These are phyloP conservation scores for Pythium phragmiticola DNA, from an alignment of 352 stramenopile species.

Conservation along the genomic window DNA sequence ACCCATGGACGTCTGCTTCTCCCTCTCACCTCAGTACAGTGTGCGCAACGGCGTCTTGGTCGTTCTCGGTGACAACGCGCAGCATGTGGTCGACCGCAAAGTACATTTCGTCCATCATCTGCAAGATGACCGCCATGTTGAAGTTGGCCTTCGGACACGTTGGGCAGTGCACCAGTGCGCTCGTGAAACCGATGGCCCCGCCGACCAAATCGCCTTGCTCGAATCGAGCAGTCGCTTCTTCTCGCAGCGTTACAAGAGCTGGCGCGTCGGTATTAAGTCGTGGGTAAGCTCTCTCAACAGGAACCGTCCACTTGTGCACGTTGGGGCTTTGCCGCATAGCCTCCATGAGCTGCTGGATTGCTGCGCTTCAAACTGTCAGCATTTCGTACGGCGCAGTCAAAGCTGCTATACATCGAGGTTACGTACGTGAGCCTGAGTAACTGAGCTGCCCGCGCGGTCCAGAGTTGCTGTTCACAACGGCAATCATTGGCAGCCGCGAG, in stretches of 20 bases:
- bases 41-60: slow-evolving; percentile 74
- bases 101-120: slow-evolving; percentile 66
- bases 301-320: neutral
- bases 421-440: neutral
- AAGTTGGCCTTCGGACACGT: slow-evolving; percentile 68
- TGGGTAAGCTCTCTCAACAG: neutral
- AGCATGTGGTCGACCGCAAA: slow-evolving; percentile 70
- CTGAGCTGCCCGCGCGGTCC: neutral
- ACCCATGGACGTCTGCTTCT: neutral
- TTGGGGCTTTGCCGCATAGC: slow-evolving; percentile 1
- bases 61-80: slow-evolving; percentile 58
- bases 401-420: neutral
- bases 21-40: slow-evolving; percentile 59
- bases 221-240: slow-evolving; percentile 42
- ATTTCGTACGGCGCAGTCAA: neutral
- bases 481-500: slow-evolving; percentile 7
- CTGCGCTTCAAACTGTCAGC: neutral
- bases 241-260: slow-evolving; percentile 42
- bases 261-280: neutral
- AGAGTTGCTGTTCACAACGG: neutral
- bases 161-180: slow-evolving; percentile 46
- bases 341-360: slow-evolving; percentile 2
- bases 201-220: slow-evolving; percentile 52
- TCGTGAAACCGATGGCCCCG: slow-evolving; percentile 46
- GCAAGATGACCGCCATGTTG: slow-evolving; percentile 74